Evolutionary conservation across 2,329 filamentous ascomycete genomes (phyloP).

Genomic region (Raffaelea arxii): DNA sequence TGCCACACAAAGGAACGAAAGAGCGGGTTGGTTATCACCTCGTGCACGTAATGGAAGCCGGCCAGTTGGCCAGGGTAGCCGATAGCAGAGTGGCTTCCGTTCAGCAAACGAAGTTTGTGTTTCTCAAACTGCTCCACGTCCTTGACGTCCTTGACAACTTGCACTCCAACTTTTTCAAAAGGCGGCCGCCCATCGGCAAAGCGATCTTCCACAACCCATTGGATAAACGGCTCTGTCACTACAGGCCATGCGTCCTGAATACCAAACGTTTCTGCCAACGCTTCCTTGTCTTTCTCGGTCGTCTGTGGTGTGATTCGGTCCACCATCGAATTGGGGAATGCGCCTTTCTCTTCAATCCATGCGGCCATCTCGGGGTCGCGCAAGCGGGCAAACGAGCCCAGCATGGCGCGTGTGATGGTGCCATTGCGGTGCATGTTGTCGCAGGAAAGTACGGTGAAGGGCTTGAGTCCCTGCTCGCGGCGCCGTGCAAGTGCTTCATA

Average conservation of each 20-base stretch:
- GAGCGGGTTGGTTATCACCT: constrained; percentile 38
- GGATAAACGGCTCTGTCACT: constrained; percentile 45
- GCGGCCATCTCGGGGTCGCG: constrained; percentile 35
- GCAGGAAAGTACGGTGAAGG: constrained; percentile 45
- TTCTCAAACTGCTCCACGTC: constrained; percentile 45
- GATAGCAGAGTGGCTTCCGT: constrained; percentile 42
- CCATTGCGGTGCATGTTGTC: constrained; percentile 51
- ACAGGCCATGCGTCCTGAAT: constrained; percentile 43
- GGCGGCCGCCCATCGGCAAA: constrained; percentile 40
- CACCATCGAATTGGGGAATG: constrained; percentile 46
- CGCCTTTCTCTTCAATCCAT: constrained; percentile 37
- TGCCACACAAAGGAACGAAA: constrained; percentile 39
- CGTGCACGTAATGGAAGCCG: constrained; percentile 44
- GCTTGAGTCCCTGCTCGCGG: constrained; percentile 33
- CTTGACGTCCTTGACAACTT: constrained; percentile 40
- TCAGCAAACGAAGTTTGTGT: constrained; percentile 46
- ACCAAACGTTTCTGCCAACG: constrained; percentile 32
- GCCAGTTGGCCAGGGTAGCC: constrained; percentile 41
- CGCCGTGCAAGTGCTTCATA: constrained; percentile 39
- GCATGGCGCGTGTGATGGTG: constrained; percentile 41
- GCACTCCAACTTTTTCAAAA: constrained; percentile 42
- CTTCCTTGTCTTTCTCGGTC: constrained; percentile 30
- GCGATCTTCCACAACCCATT: constrained; percentile 45
- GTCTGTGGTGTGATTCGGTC: constrained; percentile 46
- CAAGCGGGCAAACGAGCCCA: constrained; percentile 37